Conservation (phyloP, 495 filamentous ascomycete species). For the Lichenothelia convexa region DNA sequence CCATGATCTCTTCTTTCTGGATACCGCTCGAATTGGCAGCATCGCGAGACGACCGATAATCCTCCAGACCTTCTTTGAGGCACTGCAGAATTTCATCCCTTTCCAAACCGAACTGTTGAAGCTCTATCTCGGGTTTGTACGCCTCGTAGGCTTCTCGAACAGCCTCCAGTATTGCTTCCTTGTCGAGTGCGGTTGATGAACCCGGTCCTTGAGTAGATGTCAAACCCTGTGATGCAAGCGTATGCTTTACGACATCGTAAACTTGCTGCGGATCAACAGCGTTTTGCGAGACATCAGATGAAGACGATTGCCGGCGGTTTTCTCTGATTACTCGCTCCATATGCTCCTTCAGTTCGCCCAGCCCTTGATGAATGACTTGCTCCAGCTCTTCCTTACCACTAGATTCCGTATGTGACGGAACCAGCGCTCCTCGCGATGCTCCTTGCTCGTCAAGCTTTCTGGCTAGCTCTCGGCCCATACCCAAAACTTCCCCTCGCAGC, state of each 20-base stretch:
- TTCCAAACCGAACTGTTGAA: conserved; percentile 76
- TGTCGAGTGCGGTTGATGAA: conserved; percentile 29
- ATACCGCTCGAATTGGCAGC: conserved; percentile 31
- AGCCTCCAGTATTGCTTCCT: conserved; percentile 69
- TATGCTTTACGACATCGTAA: conserved; percentile 60
- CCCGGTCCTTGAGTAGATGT: conserved; percentile 3
- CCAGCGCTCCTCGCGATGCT: conserved; percentile 23
- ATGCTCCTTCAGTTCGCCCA: conserved; percentile 63
- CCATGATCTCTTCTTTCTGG: conserved; percentile 57
- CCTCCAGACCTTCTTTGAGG: conserved; percentile 62
- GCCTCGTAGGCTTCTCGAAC: conserved; percentile 78
- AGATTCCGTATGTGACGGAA: too few species aligned
- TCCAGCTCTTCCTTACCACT: conserved; percentile 47
- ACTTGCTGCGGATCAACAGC: conserved; percentile 59
- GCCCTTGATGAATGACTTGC: conserved; percentile 56
- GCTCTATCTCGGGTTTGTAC: conserved; percentile 78
- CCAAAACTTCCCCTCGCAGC: conserved; percentile 77
- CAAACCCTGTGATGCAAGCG: conserved; percentile 41
- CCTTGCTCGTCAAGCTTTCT: conserved; percentile 59
- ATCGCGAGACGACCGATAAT: conserved; percentile 42
- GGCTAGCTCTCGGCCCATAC: conserved; percentile 77
- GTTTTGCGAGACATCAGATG: conserved; percentile 29
- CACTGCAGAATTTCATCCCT: conserved; percentile 74
- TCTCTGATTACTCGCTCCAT: conserved; percentile 59
- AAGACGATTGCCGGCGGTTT: conserved; percentile 45